Evolutionary conservation across 495 filamentous ascomycete genomes (phyloP).

Genomic region (Aspergillus kassunensis): DNA sequence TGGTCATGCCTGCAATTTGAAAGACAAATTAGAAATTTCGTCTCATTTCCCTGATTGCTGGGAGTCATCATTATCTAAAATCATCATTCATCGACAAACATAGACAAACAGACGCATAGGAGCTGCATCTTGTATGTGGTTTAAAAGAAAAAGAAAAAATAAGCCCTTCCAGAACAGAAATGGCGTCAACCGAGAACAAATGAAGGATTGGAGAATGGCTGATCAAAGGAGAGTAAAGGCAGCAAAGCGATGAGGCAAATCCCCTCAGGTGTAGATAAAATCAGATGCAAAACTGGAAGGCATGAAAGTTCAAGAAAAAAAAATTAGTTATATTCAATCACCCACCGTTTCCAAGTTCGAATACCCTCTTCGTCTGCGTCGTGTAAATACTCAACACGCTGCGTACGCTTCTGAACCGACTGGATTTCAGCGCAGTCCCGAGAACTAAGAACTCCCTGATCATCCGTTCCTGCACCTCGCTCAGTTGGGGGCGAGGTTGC

Average conservation of each 20-base stretch:
- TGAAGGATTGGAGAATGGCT: not conserved
- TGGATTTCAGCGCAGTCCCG: conserved; percentile 1
- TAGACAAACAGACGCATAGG: not conserved
- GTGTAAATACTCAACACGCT: conserved; percentile 27
- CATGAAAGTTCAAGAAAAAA: not conserved
- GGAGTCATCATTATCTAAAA: conserved; percentile 7
- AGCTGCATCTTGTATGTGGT: conserved; percentile 8
- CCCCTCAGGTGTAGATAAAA: not conserved
- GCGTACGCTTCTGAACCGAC: conserved; percentile 23
- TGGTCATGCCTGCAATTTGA: not conserved
- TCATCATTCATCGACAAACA: conserved; percentile 13
- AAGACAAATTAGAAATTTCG: not conserved
- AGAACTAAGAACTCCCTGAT: conserved; percentile 12
- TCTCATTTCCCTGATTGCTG: not conserved
- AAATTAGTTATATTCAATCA: conserved; percentile 37
- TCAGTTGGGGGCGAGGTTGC: conserved; percentile 10
- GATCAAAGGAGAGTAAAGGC: not conserved
- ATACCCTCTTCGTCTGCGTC: conserved; percentile 29
- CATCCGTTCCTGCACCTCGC: conserved; percentile 9
- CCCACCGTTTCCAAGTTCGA: conserved; percentile 31
- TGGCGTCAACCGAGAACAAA: conserved; percentile 1
- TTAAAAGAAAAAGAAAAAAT: conserved; percentile 3
- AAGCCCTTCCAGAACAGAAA: not conserved
- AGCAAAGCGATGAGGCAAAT: not conserved
- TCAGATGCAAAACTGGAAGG: not conserved